These are phyloP conservation scores for Carex cristatella DNA, from an alignment of 176 grass and related monocot species.

Conservation along the genomic window DNA sequence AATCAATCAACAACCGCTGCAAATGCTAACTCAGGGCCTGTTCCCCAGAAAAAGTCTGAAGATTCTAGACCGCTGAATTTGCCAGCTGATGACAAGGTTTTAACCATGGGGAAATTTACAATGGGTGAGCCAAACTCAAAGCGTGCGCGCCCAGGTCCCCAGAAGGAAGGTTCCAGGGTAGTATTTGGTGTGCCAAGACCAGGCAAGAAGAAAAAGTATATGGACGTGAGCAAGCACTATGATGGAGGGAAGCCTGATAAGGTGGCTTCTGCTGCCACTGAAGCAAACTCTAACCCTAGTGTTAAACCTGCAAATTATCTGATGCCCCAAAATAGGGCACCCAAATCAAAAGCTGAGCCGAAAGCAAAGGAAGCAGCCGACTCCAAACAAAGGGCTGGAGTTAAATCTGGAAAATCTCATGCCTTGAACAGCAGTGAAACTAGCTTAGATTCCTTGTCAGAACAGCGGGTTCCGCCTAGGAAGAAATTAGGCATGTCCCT, in stretches of 20 bases:
- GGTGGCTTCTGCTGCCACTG: slow-evolving; percentile 25
- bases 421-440: slow-evolving; percentile 29
- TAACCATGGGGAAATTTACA: slow-evolving; percentile 58
- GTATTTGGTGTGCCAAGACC: slow-evolving; percentile 91
- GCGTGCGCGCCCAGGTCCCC: slow-evolving; percentile 59
- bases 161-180: slow-evolving; percentile 91
- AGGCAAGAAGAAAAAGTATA: slow-evolving; percentile 97
- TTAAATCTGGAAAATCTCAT: slow-evolving; percentile 51
- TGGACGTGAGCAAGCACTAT: slow-evolving; percentile 99
- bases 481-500: slow-evolving; percentile 15
- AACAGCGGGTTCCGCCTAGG: slow-evolving; percentile 6
- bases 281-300: slow-evolving; percentile 16
- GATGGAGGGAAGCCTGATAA: slow-evolving; percentile 52
- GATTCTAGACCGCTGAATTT: slow-evolving; percentile 41
- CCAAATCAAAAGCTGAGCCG: slow-evolving; percentile 38
- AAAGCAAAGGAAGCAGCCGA: slow-evolving; percentile 53
- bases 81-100: slow-evolving; percentile 56
- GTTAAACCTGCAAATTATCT: slow-evolving; percentile 51
- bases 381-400: slow-evolving; percentile 35
- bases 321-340: slow-evolving; percentile 46
- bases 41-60: slow-evolving; percentile 34
- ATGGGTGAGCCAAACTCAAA: slow-evolving; percentile 48
- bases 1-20: slow-evolving; percentile 26
- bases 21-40: slow-evolving; percentile 22
- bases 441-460: slow-evolving; percentile 20